Evolutionary conservation across 2,329 filamentous ascomycete species (phyloP), one percentile per base, ranked within the genome.

Genomic region (Hortaea sp.): DNA sequence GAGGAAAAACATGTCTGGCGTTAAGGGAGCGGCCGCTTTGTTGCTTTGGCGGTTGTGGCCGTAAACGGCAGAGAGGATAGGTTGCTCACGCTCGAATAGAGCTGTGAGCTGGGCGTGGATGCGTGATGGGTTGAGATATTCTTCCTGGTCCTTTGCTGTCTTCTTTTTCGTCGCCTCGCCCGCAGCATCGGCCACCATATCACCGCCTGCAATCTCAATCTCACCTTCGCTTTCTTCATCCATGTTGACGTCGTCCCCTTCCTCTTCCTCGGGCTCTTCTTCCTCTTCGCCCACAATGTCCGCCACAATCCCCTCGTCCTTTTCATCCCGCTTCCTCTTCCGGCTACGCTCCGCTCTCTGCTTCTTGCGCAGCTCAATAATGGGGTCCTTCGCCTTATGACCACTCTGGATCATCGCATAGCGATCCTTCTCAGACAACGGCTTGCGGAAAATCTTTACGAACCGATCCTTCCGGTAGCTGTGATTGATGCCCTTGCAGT

Each of bases 371-470:
- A 79, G 67, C 49, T 82, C 70, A 9, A 85, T 66, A 57, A 94
- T 72, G 3, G 85, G 82, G 61, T 92, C 86, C 43, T 76, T 75
- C 32, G 79, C 72, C 56, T 81, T 82, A 61, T 88, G 78, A 45
- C 79, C 76, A 41, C 67, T 66, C 55, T 85, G 79, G 3, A 81
- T 76, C 84, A 94, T 94, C 51, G 83, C 81, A 38, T 80, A 76
- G 62, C 81, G 80, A 32, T 92, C 81, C 64, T 94, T 94, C 41
- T 75, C 67, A 41, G 75, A 78, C 47, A 95, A 69, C 1, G 84
- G 73, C 61, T 85, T 92, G 62, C 90, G 83, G 66, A 97, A 98
- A 45, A 98, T 88, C 66, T 97, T 98, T 61, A 89, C 84, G 58
- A 81, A 92, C 39, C 84, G 78, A 59, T 98, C 90, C 64, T 94